phyloP scores from a whole-genome alignment of 257 asterid genomes.

The Oldenlandia corymbosa region DNA sequence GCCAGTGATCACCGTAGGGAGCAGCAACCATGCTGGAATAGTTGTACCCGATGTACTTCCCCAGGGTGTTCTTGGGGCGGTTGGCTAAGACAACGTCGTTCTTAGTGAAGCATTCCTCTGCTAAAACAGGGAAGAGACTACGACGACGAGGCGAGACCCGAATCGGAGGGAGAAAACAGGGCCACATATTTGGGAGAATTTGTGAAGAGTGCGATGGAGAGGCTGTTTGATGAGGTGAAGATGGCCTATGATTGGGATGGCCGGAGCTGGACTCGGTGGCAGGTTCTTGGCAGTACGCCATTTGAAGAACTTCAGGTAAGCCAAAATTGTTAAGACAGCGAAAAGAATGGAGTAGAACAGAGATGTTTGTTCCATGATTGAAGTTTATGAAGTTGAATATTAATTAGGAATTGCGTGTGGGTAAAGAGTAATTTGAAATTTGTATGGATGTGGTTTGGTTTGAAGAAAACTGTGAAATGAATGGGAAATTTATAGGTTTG shows the following conservation, averaged over 20 bases:
- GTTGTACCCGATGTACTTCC: slow-evolving; percentile 10
- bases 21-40: background rate
- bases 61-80: slow-evolving; percentile 1
- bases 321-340: background rate
- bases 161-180: slow-evolving; percentile 9
- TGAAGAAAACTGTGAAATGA: no score
- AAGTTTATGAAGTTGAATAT: no score
- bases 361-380: background rate
- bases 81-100: slow-evolving; percentile 13
- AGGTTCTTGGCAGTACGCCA: background rate
- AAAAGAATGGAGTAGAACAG: background rate
- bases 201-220: slow-evolving; percentile 3
- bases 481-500: no score
- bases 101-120: background rate
- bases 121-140: background rate
- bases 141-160: slow-evolving; percentile 9
- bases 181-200: slow-evolving; percentile 6
- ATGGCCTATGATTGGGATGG: slow-evolving; percentile 12
- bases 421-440: no score
- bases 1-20: background rate
- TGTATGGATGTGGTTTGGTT: no score
- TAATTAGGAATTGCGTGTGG: no score
- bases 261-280: slow-evolving; percentile 10
- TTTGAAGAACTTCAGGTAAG: background rate
- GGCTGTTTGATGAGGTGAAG: slow-evolving; percentile 11